Evolutionary conservation across 106 monocot genomes (phyloP), one percentile per base, ranked within the genome.

Genomic region (Agapanthus africanus): DNA sequence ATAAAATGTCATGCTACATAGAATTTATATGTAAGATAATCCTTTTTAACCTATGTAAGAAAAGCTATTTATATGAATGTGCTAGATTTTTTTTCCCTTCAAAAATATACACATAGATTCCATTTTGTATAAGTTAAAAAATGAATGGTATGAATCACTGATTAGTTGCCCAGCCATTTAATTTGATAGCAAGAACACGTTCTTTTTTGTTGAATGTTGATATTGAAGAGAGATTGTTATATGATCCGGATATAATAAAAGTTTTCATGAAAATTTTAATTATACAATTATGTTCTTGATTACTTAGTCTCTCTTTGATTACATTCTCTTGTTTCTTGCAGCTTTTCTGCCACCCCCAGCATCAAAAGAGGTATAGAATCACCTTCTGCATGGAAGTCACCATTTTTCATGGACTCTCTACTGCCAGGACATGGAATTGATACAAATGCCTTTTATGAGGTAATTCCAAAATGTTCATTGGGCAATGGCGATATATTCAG

Each of bases 341-440:
- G 95, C 74, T 84, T 95, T 76, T 76, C 75, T 73, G 76, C 79
- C 66, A 95, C 91, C 19, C 91, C 95, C 14, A 77, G 88, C 8
- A 70, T 85, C 51, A 91, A 91, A 86, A 85, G 88, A 80, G 86
- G 91, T 18, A 63, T 91, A 61, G 95, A 95, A 67, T 91, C 95
- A 66, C 95, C 95, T 63, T 91, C 95, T 46, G 84, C 95, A 37
- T 95, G 91, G 91, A 95, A 91, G 46, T 95, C 95, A 41, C 91
- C 95, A 19, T 95, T 85, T 85, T 95, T 88, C 66, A 70, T 91
- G 72, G 70, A 62, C 51, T 67, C 81, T 71, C 65, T 90, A 68
- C 40, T 76, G 60, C 35, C 66, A 26, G 84, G 71, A 54, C 75
- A 68, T 2, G 69, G 78, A 63, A 73, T 81, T 42, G 70, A 72